These are phyloP conservation scores for Pleurotus tuber-regium DNA, from an alignment of 768 basidiomycete species.

Conservation along the genomic window DNA sequence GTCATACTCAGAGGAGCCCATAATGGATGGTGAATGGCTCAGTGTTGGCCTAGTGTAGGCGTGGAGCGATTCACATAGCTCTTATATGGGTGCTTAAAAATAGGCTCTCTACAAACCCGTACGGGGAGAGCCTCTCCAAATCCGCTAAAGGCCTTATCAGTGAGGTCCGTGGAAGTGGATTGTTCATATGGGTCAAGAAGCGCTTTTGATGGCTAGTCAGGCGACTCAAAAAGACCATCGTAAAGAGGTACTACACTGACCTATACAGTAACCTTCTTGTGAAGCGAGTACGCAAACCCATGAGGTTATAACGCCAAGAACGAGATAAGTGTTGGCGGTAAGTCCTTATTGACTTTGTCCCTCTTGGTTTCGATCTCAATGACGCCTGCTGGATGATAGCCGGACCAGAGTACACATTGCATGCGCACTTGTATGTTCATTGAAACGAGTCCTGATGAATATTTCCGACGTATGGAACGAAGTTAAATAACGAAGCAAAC, in stretches of 20 bases:
- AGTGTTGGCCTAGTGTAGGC: no score
- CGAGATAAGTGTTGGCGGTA: not conserved
- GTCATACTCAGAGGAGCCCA: conserved; percentile 11
- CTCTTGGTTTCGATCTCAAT: no score
- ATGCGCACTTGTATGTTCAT: no score
- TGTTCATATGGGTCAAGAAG: conserved; percentile 10
- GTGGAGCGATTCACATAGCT: not conserved
- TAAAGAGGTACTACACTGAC: no score
- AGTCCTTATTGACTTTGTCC: no score
- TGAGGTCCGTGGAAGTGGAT: not conserved
- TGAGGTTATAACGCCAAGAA: not conserved
- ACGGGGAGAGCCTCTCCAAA: conserved; percentile 2
- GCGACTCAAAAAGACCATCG: conserved; percentile 3
- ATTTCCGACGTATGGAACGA: no score
- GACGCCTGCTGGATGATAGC: no score
- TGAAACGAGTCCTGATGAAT: no score
- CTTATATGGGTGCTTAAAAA: conserved; percentile 7
- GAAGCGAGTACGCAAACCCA: not conserved
- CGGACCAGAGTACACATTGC: no score
- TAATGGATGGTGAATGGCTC: no score
- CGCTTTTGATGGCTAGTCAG: conserved; percentile 2
- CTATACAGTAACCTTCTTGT: no score
- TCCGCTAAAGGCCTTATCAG: conserved; percentile 8
- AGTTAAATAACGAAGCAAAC: no score
- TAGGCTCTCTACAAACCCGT: not conserved